A percentile compares a stretch with the other conserved stretches of the same genome.
Conservation (phyloP, 495 filamentous ascomycete species). For the Sordaria brevicollis region DNA sequence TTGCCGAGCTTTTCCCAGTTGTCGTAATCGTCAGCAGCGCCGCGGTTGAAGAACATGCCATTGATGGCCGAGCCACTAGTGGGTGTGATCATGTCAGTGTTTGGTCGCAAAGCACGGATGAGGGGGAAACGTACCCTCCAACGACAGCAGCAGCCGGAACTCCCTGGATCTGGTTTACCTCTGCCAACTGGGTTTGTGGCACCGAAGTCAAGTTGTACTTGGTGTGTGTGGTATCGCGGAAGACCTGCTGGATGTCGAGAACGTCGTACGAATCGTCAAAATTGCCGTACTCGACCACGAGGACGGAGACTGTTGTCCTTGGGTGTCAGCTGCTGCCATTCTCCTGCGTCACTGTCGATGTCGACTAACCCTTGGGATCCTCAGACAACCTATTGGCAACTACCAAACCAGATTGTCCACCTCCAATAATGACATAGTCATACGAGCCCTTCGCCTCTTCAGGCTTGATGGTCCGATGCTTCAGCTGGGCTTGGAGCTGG, state of each 20-base stretch:
- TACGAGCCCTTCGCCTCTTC: constrained; percentile 2
- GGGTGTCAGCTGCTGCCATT: neutral
- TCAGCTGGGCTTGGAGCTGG: no score
- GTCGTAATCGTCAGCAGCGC: constrained; percentile 30
- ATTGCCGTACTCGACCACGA: constrained; percentile 34
- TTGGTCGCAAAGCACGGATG: neutral
- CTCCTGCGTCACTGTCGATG: no score
- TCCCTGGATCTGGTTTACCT: constrained; percentile 11
- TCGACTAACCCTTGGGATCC: constrained; percentile 7
- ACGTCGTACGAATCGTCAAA: constrained; percentile 10
- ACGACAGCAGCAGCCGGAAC: constrained; percentile 16
- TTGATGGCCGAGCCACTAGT: constrained; percentile 24
- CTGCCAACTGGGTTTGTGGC: constrained; percentile 14
- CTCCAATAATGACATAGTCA: constrained; percentile 45
- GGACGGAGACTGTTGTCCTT: constrained; percentile 24
- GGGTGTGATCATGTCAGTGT: neutral
- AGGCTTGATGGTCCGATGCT: no score
- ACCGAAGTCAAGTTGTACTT: constrained; percentile 20
- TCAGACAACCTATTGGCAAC: constrained; percentile 30
- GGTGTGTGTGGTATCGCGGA: neutral
- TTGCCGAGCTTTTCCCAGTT: constrained; percentile 44
- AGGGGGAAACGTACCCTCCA: constrained; percentile 2
- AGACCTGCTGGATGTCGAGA: neutral
- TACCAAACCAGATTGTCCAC: constrained; percentile 43
- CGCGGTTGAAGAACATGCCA: constrained; percentile 23